Evolutionary conservation across 2,329 filamentous ascomycete genomes (phyloP), one percentile per base, ranked within the genome.

Genomic region (Whalleya microplaca): DNA sequence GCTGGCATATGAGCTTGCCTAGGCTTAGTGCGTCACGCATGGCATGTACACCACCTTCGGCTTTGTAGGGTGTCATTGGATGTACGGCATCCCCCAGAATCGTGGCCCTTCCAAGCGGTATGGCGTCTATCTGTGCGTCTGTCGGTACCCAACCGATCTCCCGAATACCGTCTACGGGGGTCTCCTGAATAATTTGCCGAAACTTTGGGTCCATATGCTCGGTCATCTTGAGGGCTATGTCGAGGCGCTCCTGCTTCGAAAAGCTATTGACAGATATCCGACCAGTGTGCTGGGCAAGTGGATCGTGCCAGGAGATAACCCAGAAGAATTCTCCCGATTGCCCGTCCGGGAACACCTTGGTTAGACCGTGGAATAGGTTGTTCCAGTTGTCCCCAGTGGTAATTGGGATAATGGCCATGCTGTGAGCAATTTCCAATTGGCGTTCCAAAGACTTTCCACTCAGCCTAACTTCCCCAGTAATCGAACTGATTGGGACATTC

Each of bases 231-330:
- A 55, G 60, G 14, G 54, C 57, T 10, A 63, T 73, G 0, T 82
- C 84, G 1, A 88, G 76, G 18, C 86, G 83, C 61, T 82, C 84
- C 61, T 74, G 71, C 5, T 67, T 66, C 9, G 89, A 9, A 3
- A 60, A 45, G 3, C 41, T 41, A 51, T 59, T 58, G 21, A 62
- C 59, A 2, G 48, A 46, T 10, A 51, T 41, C 40, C 45, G 53
- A 19, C 57, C 59, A 1, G 55, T 59, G n/a, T 62, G 55, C 43
- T 78, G 48, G 27, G 52, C 55, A 21, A 58, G 66, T 82, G 82
- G 0, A 48, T 63, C 61, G 8, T 56, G 51, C 58, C 58, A 63
- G 8, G 56, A 53, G 45, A 59, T 2, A 12, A 62, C 58, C 63
- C 61, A 64, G 46, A 59, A 64, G 54, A 61, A 65, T 20, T 57